Evolutionary conservation across 2,329 filamentous ascomycete genomes (phyloP).

Genomic region (Trichoderma asperellum): DNA sequence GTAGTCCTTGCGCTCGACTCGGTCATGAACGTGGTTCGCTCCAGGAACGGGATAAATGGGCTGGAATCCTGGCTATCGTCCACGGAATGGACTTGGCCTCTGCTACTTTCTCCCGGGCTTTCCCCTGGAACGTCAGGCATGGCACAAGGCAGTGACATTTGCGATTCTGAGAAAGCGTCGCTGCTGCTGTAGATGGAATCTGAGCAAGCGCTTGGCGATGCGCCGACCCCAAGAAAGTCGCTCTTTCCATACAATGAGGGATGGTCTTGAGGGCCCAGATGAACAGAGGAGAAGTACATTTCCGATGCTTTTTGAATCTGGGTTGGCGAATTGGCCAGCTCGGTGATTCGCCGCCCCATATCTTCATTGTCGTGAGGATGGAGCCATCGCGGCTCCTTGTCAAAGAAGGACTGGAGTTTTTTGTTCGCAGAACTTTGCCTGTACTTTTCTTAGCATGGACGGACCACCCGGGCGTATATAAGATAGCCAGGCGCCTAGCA

Average conservation of each 20-base stretch:
- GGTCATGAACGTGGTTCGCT: constrained; percentile 44
- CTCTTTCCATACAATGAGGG: background rate
- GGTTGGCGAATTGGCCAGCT: constrained; percentile 47
- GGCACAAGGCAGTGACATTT: background rate
- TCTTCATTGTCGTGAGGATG: constrained; percentile 56
- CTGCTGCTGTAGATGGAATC: background rate
- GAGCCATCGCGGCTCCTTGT: constrained; percentile 63
- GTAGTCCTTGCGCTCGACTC: constrained; percentile 47
- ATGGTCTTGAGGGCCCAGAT: background rate
- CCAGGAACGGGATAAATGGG: constrained; percentile 39
- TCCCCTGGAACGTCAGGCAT: background rate
- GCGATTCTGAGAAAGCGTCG: background rate
- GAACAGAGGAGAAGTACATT: background rate
- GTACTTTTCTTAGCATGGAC: background rate
- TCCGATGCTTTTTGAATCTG: constrained; percentile 31
- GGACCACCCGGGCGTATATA: background rate
- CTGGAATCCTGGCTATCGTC: background rate
- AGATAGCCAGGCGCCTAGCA: background rate
- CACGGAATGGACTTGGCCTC: background rate
- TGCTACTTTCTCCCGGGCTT: background rate
- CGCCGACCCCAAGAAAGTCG: background rate
- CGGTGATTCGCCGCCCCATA: constrained; percentile 55
- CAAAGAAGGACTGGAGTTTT: constrained; percentile 59
- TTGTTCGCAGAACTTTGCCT: constrained; percentile 64
- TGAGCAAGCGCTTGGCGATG: background rate